These are phyloP conservation scores for Metschnikowia rubicola DNA, from an alignment of 805 yeast species.

Conservation along the genomic window DNA sequence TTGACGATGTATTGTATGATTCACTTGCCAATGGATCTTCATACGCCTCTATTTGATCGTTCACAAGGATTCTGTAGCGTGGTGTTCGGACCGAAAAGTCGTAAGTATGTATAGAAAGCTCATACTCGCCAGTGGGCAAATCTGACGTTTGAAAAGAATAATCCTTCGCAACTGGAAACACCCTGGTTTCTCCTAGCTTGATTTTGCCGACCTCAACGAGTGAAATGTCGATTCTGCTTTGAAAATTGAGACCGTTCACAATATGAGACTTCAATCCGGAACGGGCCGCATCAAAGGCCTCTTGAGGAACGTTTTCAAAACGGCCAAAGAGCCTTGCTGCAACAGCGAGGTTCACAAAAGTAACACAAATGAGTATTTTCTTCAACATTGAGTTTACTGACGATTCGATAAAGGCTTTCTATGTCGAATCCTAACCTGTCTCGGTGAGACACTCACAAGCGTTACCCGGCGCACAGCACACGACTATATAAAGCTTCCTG, in stretches of 20 bases:
- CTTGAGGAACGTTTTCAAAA: slow-evolving; percentile 28
- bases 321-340: slow-evolving; percentile 23
- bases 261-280: slow-evolving; percentile 13
- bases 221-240: slow-evolving; percentile 27
- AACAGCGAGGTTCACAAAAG: not conserved
- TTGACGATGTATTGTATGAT: slow-evolving; percentile 20
- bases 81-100: slow-evolving; percentile 29
- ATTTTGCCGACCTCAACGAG: slow-evolving; percentile 10
- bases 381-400: slow-evolving; percentile 1
- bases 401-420: not conserved
- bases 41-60: slow-evolving; percentile 21
- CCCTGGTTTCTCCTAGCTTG: not conserved
- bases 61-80: slow-evolving; percentile 27
- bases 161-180: slow-evolving; percentile 21
- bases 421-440: not conserved
- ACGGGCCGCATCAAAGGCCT: slow-evolving; percentile 12
- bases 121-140: slow-evolving; percentile 31
- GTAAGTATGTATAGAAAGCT: slow-evolving; percentile 31
- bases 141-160: slow-evolving; percentile 25
- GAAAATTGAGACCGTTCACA: slow-evolving; percentile 36
- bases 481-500: slow-evolving; percentile 11
- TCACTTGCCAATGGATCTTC: slow-evolving; percentile 20
- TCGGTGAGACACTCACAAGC: not conserved
- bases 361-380: not conserved
- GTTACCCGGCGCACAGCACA: slow-evolving; percentile 24